A percentile compares a stretch with the other conserved stretches of the same genome.
phyloP scores from a whole-genome alignment of 805 yeast genomes.

The Ogataea corticis region DNA sequence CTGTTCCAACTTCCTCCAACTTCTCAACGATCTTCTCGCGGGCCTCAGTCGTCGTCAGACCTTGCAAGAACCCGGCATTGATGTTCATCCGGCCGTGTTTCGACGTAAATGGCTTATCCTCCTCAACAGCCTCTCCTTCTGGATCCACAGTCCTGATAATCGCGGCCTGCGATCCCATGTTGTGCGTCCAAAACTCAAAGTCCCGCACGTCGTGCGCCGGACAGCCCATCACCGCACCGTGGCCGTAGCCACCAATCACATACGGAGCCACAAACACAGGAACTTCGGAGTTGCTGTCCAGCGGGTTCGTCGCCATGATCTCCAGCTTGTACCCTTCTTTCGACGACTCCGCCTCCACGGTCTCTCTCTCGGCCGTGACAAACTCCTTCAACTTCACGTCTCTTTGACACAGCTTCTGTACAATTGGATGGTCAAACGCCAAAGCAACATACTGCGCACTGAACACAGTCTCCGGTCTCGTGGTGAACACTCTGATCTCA shows the following conservation, averaged over 20 bases:
- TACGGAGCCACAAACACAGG: conserved; percentile 92
- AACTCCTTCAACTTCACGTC: conserved; percentile 49
- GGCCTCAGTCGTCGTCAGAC: conserved; percentile 53
- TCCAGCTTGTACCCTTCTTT: conserved; percentile 61
- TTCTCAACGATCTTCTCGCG: conserved; percentile 39
- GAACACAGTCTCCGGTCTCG: conserved; percentile 85
- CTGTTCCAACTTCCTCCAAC: conserved; percentile 36
- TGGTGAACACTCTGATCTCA: conserved; percentile 65
- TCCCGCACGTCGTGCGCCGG: conserved; percentile 94
- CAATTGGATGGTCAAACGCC: conserved; percentile 69
- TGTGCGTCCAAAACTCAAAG: conserved; percentile 71
- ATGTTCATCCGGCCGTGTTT: conserved; percentile 50
- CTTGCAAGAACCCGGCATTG: conserved; percentile 50
- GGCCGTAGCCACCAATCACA: conserved; percentile 80
- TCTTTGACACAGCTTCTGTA: conserved; percentile 35
- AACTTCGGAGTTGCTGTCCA: conserved; percentile 43
- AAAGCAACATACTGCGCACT: conserved; percentile 84
- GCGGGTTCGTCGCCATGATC: conserved; percentile 58
- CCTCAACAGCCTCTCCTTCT: conserved; percentile 14
- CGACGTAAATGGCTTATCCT: conserved; percentile 36
- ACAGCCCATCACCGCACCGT: conserved; percentile 97
- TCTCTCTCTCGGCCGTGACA: conserved; percentile 39
- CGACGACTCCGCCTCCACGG: conserved; percentile 41
- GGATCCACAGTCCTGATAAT: conserved; percentile 50
- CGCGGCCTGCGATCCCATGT: conserved; percentile 46